Base-by-base conservation (phyloP, 2,329 filamentous ascomycete genomes). In the Pseudogymnoascus sp. region DNA sequence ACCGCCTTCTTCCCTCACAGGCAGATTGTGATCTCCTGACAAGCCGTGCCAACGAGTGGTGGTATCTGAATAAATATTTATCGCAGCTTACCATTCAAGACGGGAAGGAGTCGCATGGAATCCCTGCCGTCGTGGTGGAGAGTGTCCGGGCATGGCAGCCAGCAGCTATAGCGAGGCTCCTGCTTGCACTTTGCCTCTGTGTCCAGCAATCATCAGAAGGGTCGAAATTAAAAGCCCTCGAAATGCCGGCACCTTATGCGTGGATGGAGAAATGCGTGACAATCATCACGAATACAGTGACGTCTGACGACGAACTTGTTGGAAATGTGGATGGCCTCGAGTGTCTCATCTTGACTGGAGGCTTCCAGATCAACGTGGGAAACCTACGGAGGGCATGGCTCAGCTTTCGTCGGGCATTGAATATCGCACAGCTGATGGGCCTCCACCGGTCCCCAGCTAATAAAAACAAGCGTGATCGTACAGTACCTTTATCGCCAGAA, bases 341-440 rank as follows among this genome's bases (percentile, higher is more conserved):
- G 64, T 80, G 79, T 60, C 72, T 84, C n/a, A 74, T 82, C 66
- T 72, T 83, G 0, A 77, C 82, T 65, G 74, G 74, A 11, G 72
- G 81, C 21, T 80, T 77, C 66, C 72, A 78, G 6, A 77, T 77
- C 29, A 82, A 82, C 29, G 69, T 70, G 0, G 82, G 82, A 1
- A 76, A 79, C 29, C 71, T 82, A 2, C 78, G 82, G 21, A 80
- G 81, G 50, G 75, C 79, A 0, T 83, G 79, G 79, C 66, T 82
- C 3, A 71, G 74, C 0, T 74, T 73, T 37, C 77, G 83, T 0
- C 75, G 81, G 4, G 80, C 80, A 4, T 71, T 85, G 35, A 77
- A 75, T 53, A 73, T 84, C 37, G 81, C 77, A 0, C 81, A 83
- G 68, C 69, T 79, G 65, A 68, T 79, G 60, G 76, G 82, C 31